A percentile compares a stretch with the other conserved stretches of the same genome.
These are phyloP conservation scores for Cucurbitaria berberidis DNA, from an alignment of 2,329 filamentous ascomycete species.

Conservation along the genomic window DNA sequence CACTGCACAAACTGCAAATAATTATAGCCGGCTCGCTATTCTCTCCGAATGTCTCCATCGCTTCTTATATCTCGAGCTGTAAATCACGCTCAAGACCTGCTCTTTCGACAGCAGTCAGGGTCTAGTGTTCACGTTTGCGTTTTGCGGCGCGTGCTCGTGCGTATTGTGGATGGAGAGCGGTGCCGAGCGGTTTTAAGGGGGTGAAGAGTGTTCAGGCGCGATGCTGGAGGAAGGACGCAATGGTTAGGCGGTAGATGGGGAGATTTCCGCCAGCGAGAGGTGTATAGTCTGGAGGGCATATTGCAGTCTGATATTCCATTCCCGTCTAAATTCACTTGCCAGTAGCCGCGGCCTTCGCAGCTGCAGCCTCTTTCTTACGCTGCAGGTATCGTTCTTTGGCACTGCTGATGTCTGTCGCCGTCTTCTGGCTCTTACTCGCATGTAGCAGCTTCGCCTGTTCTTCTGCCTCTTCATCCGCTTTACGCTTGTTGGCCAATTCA, in stretches of 20 bases:
- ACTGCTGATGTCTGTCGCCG: constrained; percentile 74
- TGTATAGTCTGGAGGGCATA: background rate
- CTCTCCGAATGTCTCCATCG: background rate
- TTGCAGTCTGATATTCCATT: no score
- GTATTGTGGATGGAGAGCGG: background rate
- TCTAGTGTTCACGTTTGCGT: background rate
- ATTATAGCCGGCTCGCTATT: no score
- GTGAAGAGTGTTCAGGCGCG: background rate
- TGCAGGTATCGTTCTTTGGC: constrained; percentile 82
- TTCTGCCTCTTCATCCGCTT: constrained; percentile 71
- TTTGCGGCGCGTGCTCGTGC: background rate
- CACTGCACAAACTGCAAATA: no score
- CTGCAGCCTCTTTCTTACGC: constrained; percentile 71
- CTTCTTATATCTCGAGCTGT: background rate
- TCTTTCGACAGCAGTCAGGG: background rate
- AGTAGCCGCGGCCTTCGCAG: background rate
- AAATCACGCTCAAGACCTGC: background rate
- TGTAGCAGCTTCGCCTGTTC: constrained; percentile 69
- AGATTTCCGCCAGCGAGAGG: background rate
- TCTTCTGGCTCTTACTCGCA: constrained; percentile 78
- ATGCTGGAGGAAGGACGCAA: background rate
- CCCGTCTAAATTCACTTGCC: background rate
- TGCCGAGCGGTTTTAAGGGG: background rate
- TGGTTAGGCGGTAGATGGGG: background rate
- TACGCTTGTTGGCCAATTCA: constrained; percentile 73